Percentiles rank a stretch among this genome's conserved stretches.
phyloP scores from a whole-genome alignment of 208 protist genomes.

The Acanthamoeba healyi region DNA sequence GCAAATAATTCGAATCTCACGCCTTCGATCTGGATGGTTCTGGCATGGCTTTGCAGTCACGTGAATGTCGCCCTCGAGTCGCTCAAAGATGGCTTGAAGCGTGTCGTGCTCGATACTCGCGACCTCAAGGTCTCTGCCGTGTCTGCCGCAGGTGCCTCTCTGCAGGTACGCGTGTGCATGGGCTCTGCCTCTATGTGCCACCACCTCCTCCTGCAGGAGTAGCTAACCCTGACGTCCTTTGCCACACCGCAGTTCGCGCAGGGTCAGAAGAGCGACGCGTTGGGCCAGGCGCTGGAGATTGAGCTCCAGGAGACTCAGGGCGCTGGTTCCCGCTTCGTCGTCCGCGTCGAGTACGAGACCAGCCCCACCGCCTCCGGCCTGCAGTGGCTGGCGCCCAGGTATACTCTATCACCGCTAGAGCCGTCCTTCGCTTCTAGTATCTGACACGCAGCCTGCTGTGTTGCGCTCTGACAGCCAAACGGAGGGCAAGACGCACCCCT shows the following conservation, averaged over 20 bases:
- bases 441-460: no score
- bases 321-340: background rate
- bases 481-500: slow-evolving; percentile 91
- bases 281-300: slow-evolving; percentile 72
- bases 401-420: no score
- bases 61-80: slow-evolving; percentile 15
- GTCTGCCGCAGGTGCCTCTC: background rate
- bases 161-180: background rate
- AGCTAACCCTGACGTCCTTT: background rate
- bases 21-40: background rate
- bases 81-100: slow-evolving; percentile 64
- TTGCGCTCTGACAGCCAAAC: slow-evolving; percentile 89
- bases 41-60: background rate
- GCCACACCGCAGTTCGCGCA: slow-evolving; percentile 11
- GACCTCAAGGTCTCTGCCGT: slow-evolving; percentile 72
- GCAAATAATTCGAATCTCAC: background rate
- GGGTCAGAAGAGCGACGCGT: slow-evolving; percentile 9
- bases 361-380: slow-evolving; percentile 79
- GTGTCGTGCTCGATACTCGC: slow-evolving; percentile 81
- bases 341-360: slow-evolving; percentile 84
- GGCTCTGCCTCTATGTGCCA: background rate
- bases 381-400: slow-evolving; percentile 85
- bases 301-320: background rate
- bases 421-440: background rate
- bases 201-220: background rate